Evolutionary conservation across 2,329 filamentous ascomycete species (phyloP), one percentile per base, ranked within the genome.

Genomic region (Torrubiella hemipterigena): DNA sequence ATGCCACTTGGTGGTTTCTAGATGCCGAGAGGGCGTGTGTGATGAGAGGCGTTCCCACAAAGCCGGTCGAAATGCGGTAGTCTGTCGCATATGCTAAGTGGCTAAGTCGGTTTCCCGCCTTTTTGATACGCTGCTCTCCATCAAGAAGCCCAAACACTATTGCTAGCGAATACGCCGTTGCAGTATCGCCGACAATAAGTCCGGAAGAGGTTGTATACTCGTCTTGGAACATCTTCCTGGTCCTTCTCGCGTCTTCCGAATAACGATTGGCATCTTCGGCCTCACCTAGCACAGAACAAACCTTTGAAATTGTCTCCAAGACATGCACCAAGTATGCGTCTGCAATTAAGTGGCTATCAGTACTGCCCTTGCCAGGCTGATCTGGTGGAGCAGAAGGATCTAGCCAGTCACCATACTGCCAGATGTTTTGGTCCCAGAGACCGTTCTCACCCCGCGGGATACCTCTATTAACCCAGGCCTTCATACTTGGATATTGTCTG

Each of bases 371-470:
- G 4, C 49, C 54, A 0, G 64, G 53, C 7, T 54, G 41, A 1
- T 59, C 48, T 0, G 55, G 49, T 0, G 63, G 62, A 1, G 64
- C 54, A 4, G 51, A 50, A 0, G 65, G 65, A 32, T 66, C 64
- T 2, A 68, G 52, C 64, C 64, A 68, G 38, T 68, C 65, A 18
- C 60, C 52, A 21, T 53, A 54, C 35, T 67, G 61, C 25, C 47
- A 49, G 8, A 35, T 34, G 17, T 40, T 42, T 6, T 46, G 47
- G 27, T 54, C 42, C 63, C 64, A 67, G 1, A 67, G 46, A 3
- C 56, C 52, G 6, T 45, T 49, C 1, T 33, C 32, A 28, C 42
- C 52, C n/a, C 48, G 45, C 4, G 42, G 51, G 23, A 57, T 52
- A 6, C 51, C 53, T 16, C 37, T 49, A 37, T 53, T 51, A 1